These are phyloP conservation scores for Geotrichum siamense DNA, from an alignment of 1,139 yeast genomes.

Conservation along the genomic window DNA sequence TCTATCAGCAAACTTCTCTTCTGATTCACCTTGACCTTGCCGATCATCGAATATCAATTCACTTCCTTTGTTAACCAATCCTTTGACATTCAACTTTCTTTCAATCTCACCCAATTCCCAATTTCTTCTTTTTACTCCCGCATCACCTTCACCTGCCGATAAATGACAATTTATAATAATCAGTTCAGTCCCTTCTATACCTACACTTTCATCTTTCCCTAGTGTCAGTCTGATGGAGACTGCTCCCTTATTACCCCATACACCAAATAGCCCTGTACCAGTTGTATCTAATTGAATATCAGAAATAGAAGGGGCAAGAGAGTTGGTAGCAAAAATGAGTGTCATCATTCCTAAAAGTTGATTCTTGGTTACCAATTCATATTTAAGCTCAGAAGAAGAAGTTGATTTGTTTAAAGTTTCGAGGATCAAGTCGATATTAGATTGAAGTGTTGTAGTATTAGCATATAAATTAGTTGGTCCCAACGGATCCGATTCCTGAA, in stretches of 20 bases:
- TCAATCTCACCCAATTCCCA: slow-evolving; percentile 41
- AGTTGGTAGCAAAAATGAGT: slow-evolving; percentile 35
- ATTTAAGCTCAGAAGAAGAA: slow-evolving; percentile 19
- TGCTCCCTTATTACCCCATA: slow-evolving; percentile 60
- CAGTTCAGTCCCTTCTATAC: slow-evolving; percentile 40
- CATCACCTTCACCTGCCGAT: slow-evolving; percentile 59
- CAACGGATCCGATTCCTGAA: slow-evolving; percentile 49
- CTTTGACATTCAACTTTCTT: slow-evolving; percentile 27
- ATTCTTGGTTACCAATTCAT: slow-evolving; percentile 35
- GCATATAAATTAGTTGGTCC: slow-evolving; percentile 40
- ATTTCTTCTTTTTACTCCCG: slow-evolving; percentile 37
- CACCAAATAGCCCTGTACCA: slow-evolving; percentile 48
- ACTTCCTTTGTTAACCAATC: slow-evolving; percentile 20
- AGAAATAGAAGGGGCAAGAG: slow-evolving; percentile 36
- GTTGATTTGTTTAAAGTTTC: slow-evolving; percentile 23
- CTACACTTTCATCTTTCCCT: slow-evolving; percentile 29
- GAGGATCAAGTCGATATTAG: slow-evolving; percentile 35
- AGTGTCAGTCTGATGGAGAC: slow-evolving; percentile 36
- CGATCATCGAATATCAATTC: slow-evolving; percentile 9
- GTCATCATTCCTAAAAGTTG: slow-evolving; percentile 47
- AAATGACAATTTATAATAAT: slow-evolving; percentile 58
- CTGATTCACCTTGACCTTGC: background rate
- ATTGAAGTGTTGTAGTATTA: slow-evolving; percentile 37
- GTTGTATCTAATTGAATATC: slow-evolving; percentile 38
- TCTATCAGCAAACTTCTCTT: background rate